A percentile compares a stretch with the other conserved stretches of the same genome.
phyloP scores from a whole-genome alignment of 164 flowering plant species.

The Vitis amurensis region DNA sequence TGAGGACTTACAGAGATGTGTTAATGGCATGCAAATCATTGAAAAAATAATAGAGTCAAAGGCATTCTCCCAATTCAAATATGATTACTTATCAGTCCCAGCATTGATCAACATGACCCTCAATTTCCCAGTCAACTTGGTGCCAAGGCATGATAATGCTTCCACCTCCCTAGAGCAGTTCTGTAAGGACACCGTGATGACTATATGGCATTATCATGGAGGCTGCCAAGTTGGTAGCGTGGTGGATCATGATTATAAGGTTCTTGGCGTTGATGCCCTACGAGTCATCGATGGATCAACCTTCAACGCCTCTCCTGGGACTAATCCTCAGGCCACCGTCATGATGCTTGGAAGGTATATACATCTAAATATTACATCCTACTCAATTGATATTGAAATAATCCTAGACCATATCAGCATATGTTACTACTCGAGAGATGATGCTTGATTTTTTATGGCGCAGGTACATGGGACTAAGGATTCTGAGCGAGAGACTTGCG shows the following conservation, averaged over 20 bases:
- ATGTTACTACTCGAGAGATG: background rate
- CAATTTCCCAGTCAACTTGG: conserved; percentile 32
- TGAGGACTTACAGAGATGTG: conserved; percentile 52
- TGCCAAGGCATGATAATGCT: conserved; percentile 36
- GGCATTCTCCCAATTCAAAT: conserved; percentile 36
- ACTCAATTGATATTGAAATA: background rate
- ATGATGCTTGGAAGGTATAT: conserved; percentile 68
- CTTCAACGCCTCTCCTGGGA: conserved; percentile 52
- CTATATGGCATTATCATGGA: conserved; percentile 76
- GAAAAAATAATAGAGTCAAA: conserved; percentile 43
- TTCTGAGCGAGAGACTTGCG: conserved; percentile 33
- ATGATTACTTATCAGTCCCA: conserved; percentile 16
- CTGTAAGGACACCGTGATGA: conserved; percentile 59
- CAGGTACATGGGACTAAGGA: conserved; percentile 52
- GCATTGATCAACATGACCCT: conserved; percentile 42
- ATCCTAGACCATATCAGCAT: no score
- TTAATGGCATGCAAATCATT: conserved; percentile 42
- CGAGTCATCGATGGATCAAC: conserved; percentile 64
- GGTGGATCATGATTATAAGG: conserved; percentile 44
- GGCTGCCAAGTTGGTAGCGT: conserved; percentile 55
- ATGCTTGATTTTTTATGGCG: conserved; percentile 1
- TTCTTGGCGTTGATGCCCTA: conserved; percentile 42
- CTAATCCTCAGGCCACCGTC: conserved; percentile 70
- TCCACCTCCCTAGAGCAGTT: conserved; percentile 40
- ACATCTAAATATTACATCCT: background rate